Evolutionary conservation across 2,329 filamentous ascomycete genomes (phyloP).

Genomic region (Thelonectria rubi): DNA sequence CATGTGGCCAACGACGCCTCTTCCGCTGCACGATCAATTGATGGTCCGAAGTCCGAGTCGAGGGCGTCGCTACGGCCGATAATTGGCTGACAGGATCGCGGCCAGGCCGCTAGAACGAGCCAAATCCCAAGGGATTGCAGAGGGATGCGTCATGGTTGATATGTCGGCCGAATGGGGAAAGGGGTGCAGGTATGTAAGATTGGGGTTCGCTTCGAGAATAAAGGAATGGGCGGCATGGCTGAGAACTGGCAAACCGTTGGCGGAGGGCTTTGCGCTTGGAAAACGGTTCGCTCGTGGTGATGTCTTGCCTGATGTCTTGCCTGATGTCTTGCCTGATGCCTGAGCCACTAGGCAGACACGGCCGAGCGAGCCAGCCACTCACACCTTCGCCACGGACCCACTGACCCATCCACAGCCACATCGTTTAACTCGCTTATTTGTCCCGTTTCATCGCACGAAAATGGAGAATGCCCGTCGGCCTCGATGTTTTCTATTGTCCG

Average conservation of each 20-base stretch:
- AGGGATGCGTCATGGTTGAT: not conserved
- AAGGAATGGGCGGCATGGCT: not conserved
- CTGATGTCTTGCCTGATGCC: not conserved
- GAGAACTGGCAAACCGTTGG: not conserved
- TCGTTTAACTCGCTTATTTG: not conserved
- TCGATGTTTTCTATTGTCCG: not conserved
- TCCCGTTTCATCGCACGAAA: not conserved
- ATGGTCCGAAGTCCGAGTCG: conserved; percentile 15
- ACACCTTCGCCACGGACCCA: conserved; percentile 7
- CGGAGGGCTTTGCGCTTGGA: not conserved
- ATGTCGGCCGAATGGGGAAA: not conserved
- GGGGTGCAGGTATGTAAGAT: not conserved
- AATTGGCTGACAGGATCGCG: not conserved
- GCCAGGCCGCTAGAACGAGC: not conserved
- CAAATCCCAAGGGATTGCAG: too few relatives aligned
- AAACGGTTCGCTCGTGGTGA: not conserved
- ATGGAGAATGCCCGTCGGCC: not conserved
- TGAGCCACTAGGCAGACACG: not conserved
- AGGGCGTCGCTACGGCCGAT: not conserved
- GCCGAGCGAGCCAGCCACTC: not conserved
- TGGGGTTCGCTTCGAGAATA: not conserved
- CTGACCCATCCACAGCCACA: conserved; percentile 1
- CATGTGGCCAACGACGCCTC: conserved; percentile 9
- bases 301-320: too few relatives aligned
- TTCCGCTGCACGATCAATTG: conserved; percentile 9